Evolutionary conservation across 176 grass and related monocot species (phyloP).

Genomic region (Chloris gayana): DNA sequence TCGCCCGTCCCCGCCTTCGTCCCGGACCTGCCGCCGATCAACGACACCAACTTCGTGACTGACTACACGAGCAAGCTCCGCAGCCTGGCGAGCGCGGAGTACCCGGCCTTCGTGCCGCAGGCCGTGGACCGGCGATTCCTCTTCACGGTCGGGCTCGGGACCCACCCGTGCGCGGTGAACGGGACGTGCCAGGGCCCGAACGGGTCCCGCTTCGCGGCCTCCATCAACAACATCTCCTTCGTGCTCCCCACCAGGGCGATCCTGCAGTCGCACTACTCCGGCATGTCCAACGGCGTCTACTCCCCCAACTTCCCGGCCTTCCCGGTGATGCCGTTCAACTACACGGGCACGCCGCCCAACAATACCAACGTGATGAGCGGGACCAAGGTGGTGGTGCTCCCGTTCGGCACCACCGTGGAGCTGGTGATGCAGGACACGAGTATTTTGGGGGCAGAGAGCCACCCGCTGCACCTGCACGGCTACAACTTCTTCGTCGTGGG

Average conservation of each 20-base stretch:
- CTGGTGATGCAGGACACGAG: slow-evolving; percentile 85
- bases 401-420: slow-evolving; percentile 62
- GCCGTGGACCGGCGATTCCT: slow-evolving; percentile 59
- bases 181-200: slow-evolving; percentile 79
- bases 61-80: slow-evolving; percentile 61
- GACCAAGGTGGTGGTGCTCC: slow-evolving; percentile 58
- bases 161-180: slow-evolving; percentile 67
- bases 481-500: slow-evolving; percentile 82
- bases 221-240: slow-evolving; percentile 81
- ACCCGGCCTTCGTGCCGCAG: slow-evolving; percentile 64
- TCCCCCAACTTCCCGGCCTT: slow-evolving; percentile 49
- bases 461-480: slow-evolving; percentile 84
- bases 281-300: slow-evolving; percentile 54
- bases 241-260: slow-evolving; percentile 62
- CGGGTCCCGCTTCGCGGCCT: slow-evolving; percentile 59
- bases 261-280: slow-evolving; percentile 61
- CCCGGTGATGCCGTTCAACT: slow-evolving; percentile 64
- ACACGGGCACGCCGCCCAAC: slow-evolving; percentile 76
- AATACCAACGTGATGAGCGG: slow-evolving; percentile 71
- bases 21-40: slow-evolving; percentile 53
- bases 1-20: slow-evolving; percentile 36
- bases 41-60: slow-evolving; percentile 64
- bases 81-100: slow-evolving; percentile 67
- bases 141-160: slow-evolving; percentile 82
- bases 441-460: slow-evolving; percentile 77